Evolutionary conservation across 495 filamentous ascomycete species (phyloP).

Genomic region (Aspergillus cavernicola): DNA sequence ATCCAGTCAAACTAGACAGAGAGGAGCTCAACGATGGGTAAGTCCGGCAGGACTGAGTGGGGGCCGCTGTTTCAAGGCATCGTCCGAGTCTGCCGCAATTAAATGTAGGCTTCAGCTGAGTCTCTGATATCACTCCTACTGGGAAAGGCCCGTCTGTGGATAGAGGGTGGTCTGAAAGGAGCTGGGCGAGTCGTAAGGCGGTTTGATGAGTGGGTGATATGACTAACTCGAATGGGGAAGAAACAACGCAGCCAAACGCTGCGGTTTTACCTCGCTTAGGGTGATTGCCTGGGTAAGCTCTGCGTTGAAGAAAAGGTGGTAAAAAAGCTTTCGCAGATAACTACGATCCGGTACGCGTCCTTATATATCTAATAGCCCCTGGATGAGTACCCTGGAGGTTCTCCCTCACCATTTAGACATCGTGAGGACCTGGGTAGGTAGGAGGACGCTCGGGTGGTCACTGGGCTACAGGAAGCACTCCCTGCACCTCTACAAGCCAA

Average conservation of each 20-base stretch:
- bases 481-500: background rate
- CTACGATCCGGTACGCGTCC: background rate
- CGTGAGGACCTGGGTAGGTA: background rate
- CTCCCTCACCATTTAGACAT: background rate
- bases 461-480: background rate
- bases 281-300: too few species aligned
- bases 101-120: background rate
- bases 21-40: background rate
- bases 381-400: conserved; percentile 7
- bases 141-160: background rate
- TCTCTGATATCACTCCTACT: background rate
- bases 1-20: background rate
- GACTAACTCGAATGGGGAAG: background rate
- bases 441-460: background rate
- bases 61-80: background rate
- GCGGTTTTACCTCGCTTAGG: background rate
- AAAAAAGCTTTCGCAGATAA: background rate
- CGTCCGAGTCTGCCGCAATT: conserved; percentile 8
- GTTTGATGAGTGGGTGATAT: conserved; percentile 2
- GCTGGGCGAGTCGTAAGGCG: background rate
- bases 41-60: background rate
- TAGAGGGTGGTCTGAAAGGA: background rate
- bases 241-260: background rate
- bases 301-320: background rate
- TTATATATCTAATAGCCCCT: conserved; percentile 2